phyloP scores from a whole-genome alignment of 495 filamentous ascomycete species.

The Aspergillus asperescens region DNA sequence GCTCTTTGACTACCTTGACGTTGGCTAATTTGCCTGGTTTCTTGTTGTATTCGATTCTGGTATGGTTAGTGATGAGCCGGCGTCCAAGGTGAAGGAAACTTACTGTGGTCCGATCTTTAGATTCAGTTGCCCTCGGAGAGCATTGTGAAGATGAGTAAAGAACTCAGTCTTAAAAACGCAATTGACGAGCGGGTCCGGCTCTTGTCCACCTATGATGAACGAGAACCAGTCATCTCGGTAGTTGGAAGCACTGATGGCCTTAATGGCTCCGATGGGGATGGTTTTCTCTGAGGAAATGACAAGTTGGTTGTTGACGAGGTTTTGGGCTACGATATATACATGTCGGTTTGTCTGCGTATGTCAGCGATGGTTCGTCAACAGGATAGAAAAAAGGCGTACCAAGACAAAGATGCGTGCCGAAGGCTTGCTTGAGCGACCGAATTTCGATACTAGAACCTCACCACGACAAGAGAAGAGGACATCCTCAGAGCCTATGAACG shows the following conservation, averaged over 20 bases:
- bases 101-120: slow-evolving; percentile 71
- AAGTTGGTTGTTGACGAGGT: slow-evolving; percentile 73
- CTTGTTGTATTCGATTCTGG: slow-evolving; percentile 88
- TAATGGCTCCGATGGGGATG: slow-evolving; percentile 79
- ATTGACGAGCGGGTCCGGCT: slow-evolving; percentile 84
- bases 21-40: slow-evolving; percentile 88
- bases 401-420: slow-evolving; percentile 80
- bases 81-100: slow-evolving; percentile 16
- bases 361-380: slow-evolving; percentile 6
- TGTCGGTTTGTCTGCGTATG: slow-evolving; percentile 61
- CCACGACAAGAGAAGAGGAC: slow-evolving; percentile 84
- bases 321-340: slow-evolving; percentile 82
- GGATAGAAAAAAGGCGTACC: slow-evolving; percentile 34
- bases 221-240: slow-evolving; percentile 96
- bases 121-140: slow-evolving; percentile 70
- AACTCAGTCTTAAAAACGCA: slow-evolving; percentile 97
- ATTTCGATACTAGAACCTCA: slow-evolving; percentile 84
- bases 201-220: slow-evolving; percentile 81
- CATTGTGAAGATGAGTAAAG: slow-evolving; percentile 78
- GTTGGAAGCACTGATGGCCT: slow-evolving; percentile 71
- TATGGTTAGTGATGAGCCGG: slow-evolving; percentile 21
- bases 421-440: slow-evolving; percentile 92
- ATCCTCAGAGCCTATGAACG: slow-evolving; percentile 54
- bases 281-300: slow-evolving; percentile 75
- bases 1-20: slow-evolving; percentile 88